Base-by-base conservation (phyloP, 2,329 filamentous ascomycete genomes). In the Harringtonia lauricola region DNA sequence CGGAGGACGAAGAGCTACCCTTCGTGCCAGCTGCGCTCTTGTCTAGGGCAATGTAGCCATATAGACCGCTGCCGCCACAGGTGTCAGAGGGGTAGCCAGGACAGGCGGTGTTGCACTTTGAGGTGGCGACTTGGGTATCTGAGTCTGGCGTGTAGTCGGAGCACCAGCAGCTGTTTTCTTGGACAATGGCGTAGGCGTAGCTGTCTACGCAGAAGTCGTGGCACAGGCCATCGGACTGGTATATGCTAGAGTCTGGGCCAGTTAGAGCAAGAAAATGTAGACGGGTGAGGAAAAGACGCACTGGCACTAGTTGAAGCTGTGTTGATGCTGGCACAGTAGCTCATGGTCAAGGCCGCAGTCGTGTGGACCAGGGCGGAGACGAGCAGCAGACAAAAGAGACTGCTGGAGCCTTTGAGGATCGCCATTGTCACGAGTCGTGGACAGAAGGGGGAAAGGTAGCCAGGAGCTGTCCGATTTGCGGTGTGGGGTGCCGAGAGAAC, bases 141-240 rank as follows among this genome's bases (percentile, higher is more conserved):
- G 63, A 50, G 40, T 65, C 65, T 9, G 85, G 85, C 2, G 70
- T 68, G 54, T 79, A 79, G 57, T 87, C 72, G 31, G 81, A 81
- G 58, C 85, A 90, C 83, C 83, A 90, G 57, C 85, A 90, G 41
- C 69, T 60, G 28, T 75, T 65, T 15, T 62, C 69, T 52, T 86
- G 73, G 2, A 88, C 65, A 39, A 90, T 67, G 50, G 81, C 83
- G 49, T 81, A 85, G 33, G 83, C 82, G 50, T 70, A 83, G 15
- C 67, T 52, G 21, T 54, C 52, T 18, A 57, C 53, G 61, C 85
- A 90, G 39, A 70, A 70, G 39, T 74, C 64, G 40, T 67, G 63
- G 57, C 85, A 90, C 13, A 79, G 70, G 26, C 83, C 83, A 52
- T 86, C 79, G 18, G 82, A 83, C 58, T 87, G 81, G 48, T 62